Evolutionary conservation across 371 early-diverging fungal species (phyloP).

Genomic region (Dinochytrium kinnereticum): DNA sequence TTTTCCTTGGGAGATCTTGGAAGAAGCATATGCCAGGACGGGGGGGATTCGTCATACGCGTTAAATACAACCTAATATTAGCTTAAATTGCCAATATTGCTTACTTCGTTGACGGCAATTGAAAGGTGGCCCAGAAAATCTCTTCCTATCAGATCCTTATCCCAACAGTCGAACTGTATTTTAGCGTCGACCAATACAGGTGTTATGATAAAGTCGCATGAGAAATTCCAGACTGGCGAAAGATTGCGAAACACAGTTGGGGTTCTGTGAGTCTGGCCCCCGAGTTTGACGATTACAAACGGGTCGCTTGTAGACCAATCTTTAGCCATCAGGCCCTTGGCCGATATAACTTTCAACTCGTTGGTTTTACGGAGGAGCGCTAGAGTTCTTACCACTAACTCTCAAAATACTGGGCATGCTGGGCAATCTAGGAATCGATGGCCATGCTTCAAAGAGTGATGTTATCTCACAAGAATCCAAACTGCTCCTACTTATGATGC

Average conservation of each 20-base stretch:
- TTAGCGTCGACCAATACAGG: constrained; percentile 20
- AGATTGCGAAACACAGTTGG: constrained; percentile 75
- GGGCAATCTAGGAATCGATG: too few relatives aligned
- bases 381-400: neutral
- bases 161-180: constrained; percentile 6
- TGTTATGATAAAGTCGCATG: constrained; percentile 56
- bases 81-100: neutral
- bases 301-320: constrained; percentile 11
- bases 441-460: too few relatives aligned
- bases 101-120: constrained; percentile 62
- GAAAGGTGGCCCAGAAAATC: constrained; percentile 67
- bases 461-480: too few relatives aligned
- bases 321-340: constrained; percentile 6
- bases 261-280: constrained; percentile 38
- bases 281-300: constrained; percentile 38
- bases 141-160: constrained; percentile 51
- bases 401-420: neutral
- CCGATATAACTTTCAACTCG: neutral
- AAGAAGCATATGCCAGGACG: constrained; percentile 51
- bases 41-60: constrained; percentile 35
- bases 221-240: constrained; percentile 81
- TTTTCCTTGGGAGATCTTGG: constrained; percentile 51
- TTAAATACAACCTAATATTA: constrained; percentile 25
- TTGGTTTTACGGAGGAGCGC: neutral
- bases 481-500: too few relatives aligned